Conservation (phyloP, 371 early-diverging fungal genomes). For the Mucor mucedo region DNA sequence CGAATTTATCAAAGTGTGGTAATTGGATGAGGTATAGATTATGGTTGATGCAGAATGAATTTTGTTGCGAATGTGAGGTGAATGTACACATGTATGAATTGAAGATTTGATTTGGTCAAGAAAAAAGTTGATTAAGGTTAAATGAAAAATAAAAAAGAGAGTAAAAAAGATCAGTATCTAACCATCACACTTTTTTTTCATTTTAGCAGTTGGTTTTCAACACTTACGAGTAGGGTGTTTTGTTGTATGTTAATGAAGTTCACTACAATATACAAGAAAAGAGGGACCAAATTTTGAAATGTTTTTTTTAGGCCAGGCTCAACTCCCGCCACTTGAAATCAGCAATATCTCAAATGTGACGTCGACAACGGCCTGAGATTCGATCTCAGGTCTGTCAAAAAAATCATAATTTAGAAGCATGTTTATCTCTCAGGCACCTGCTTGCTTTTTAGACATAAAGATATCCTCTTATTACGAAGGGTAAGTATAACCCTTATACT, state of each 20-base stretch:
- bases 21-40: background rate
- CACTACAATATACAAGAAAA: conserved; percentile 16
- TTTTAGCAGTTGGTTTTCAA: too few species aligned
- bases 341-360: background rate
- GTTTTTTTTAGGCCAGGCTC: conserved; percentile 8
- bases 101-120: background rate
- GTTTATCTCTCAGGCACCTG: too few species aligned
- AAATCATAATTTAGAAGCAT: too few species aligned
- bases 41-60: background rate
- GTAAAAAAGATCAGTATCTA: background rate
- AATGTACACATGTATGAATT: background rate
- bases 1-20: background rate
- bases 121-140: background rate
- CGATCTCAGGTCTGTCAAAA: too few species aligned
- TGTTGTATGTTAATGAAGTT: conserved; percentile 8
- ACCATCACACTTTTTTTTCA: background rate
- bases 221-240: conserved; percentile 28
- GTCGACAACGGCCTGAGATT: background rate
- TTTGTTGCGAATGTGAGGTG: background rate
- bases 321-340: background rate
- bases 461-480: too few species aligned
- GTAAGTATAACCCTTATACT: too few species aligned
- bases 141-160: background rate
- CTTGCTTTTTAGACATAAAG: too few species aligned
- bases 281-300: background rate